Evolutionary conservation across 108 stramenopile species (phyloP), one percentile per base, ranked within the genome.

Genomic region (Mayamaea pseudoterrestris): DNA sequence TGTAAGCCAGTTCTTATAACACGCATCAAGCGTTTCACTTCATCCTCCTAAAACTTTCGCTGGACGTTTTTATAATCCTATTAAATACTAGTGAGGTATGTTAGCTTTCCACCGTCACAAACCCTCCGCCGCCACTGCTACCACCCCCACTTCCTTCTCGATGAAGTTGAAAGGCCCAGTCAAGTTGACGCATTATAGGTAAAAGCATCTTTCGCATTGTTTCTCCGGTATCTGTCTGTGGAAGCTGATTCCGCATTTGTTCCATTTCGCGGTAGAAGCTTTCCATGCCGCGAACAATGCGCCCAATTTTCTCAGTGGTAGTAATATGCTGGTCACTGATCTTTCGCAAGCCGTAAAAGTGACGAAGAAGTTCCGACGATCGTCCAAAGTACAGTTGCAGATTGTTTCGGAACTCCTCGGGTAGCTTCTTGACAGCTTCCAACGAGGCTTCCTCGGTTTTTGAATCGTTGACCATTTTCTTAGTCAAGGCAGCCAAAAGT

Each of bases 161-260:
- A 41, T 85, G 76, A 44, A 80, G 50, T 46, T 91, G 78, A 52
- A 91, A 86, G 2, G 82, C 89, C 70, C 73, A 74, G 66, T 91
- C 77, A 39, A 91, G 53, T 50, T 91, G 89, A 30, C 84, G 82
- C 89, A 91, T 91, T 31, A 91, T 86, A 23, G 83, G 89, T 11
- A 78, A 62, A 30, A 57, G 83, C 89, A 91, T 91, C 46, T 80
- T 78, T 21, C 72, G 68, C 62, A 78, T 81, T 51, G 70, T 47
- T 24, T 73, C 71, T 44, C 71, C 71, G 32, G 68, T 65, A 31
- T 74, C 72, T 24, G 60, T 63, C 26, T 63, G 61, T 1, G 62
- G 62, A 11, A 74, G 39, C 24, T 71, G 66, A 30, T 60, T 67
- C 29, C 78, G 54, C 64, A 80, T 68, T 5, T 31, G 55, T 23